Evolutionary conservation across 2,329 filamentous ascomycete genomes (phyloP), one percentile per base, ranked within the genome.

Genomic region (Calonectria pseudoreteaudii): DNA sequence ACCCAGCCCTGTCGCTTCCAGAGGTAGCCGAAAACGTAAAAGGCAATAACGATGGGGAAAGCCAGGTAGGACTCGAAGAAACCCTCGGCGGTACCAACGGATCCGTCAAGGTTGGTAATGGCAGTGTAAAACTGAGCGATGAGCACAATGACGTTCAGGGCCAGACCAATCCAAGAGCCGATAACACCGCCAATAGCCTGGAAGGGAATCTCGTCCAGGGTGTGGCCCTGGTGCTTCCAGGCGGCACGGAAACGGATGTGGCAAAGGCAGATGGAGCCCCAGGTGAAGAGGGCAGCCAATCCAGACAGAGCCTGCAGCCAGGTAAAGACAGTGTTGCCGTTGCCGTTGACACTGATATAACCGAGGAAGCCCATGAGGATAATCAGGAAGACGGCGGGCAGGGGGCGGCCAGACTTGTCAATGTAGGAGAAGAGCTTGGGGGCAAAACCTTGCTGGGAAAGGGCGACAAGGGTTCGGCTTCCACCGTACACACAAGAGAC

Each of bases 221-320:
- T 89, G 81, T 91, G 91, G n/a, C 91, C 90, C 50, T 92, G 88
- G 34, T 87, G 83, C 31, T 85, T 86, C 93, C 92, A 94, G 0
- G 92, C 93, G 3, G 83, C 80, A 44, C 93, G 91, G 87, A 94
- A 93, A 26, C 93, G 91, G 80, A 94, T 93, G 79, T 94, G 93
- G 3, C 91, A 88, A 4, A 93, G 84, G 79, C 92, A 93, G 78
- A 94, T 93, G 49, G 90, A 93, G 23, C 89, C 92, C 92, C 92
- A 94, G 14, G 92, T 92, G 82, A 93, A 93, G 53, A 94, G 87
- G 16, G 91, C 90, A 14, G 90, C 89, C 6, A 94, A 86, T 66
- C 91, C 92, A 0, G 91, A 93, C 20, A 94, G 85, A 11, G 92
- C 90, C 31, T 91, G 87, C 4, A 94, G 87, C 93, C 93, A 94